Base-by-base conservation (phyloP, 192 early-diverging fungal species). In the Pilobolus umbonatus region DNA sequence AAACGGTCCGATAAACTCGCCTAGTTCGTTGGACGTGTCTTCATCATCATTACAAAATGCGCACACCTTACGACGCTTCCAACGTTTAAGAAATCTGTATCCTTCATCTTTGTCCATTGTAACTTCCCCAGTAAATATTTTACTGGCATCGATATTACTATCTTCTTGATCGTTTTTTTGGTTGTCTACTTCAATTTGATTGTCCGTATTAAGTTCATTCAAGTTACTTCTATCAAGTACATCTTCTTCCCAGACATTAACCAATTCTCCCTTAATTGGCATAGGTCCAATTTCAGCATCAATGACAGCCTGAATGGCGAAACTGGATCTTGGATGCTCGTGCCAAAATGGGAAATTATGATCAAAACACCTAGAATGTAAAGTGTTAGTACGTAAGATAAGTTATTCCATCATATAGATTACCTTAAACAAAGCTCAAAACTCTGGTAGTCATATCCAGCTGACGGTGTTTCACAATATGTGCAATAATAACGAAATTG, bases 401-500 rank as follows among this genome's bases (percentile, higher is more conserved):
- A 43, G 50, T 17, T 5, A 1, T 5, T 5, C 21, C 8, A 0
- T 31, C 47, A 25, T 29, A 22, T 17, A 39, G 10, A 32, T 61
- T 66, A 74, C 73, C 66, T 45, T 36, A 81, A 44, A 50, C 88
- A 92, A n/a, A 90, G 70, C 21, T 88, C 88, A 55, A 87, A 90
- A 63, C 81, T 88, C 50, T 83, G 67, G 44, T 87, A 83, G 55
- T 83, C 78, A 24, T 79, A 68, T 0, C 83, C 85, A 31, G 81
- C 84, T 15, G 77, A 76, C 0, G 83, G 78, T 15, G 65, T 68
- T 67, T 95, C 93, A 60, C 93, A 95, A 48, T 82, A 84, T 19
- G 81, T 87, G 61, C 93, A 95, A 59, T 87, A 95, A 63, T 87
- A 93, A 47, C 89, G 68, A 51, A 86, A 87, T 34, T 91, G 86